phyloP scores from a whole-genome alignment of 176 grass and related monocot species.

The Ampelocalamus luodianensis region DNA sequence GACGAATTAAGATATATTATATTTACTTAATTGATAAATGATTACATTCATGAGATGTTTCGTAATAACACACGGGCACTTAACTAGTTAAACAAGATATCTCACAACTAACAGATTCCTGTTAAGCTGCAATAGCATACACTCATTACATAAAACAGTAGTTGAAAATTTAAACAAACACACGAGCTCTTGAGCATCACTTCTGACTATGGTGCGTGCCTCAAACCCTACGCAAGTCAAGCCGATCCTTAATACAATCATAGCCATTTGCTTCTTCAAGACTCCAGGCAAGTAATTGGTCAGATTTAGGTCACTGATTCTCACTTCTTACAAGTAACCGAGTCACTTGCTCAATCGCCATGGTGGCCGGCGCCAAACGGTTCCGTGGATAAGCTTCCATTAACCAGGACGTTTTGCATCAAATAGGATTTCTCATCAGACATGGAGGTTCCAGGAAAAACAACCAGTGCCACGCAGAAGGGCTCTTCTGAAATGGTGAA shows the following conservation, averaged over 20 bases:
- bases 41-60: too few species aligned
- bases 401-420: neutral
- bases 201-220: slow-evolving; percentile 21
- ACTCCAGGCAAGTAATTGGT: slow-evolving; percentile 10
- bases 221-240: slow-evolving; percentile 5
- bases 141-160: neutral
- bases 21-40: too few species aligned
- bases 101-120: slow-evolving; percentile 6
- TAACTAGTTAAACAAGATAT: neutral
- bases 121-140: slow-evolving; percentile 1
- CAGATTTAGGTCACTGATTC: neutral
- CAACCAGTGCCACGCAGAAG: neutral
- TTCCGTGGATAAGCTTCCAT: neutral
- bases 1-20: too few species aligned
- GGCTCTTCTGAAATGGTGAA: slow-evolving; percentile 1
- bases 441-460: neutral
- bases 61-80: too few species aligned
- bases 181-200: neutral
- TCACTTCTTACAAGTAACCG: neutral
- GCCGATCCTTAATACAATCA: slow-evolving; percentile 23
- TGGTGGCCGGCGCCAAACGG: neutral
- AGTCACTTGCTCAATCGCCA: neutral
- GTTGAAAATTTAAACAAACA: neutral
- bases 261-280: neutral
- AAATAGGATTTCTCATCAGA: neutral